Conservation (phyloP, 805 yeast species). For the Saturnispora gosingensis region DNA sequence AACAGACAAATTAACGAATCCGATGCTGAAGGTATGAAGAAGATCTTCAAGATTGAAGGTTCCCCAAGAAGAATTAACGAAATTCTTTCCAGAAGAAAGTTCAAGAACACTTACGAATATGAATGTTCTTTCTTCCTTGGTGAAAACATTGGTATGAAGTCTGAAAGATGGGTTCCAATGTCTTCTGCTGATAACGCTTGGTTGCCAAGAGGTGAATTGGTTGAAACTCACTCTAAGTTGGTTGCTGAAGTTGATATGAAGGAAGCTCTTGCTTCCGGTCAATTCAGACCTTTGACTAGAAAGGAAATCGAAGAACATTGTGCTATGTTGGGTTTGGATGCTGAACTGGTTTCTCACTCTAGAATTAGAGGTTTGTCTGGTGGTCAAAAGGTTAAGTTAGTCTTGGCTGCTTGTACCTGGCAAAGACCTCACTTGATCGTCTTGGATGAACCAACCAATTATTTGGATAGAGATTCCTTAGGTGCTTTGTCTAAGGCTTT, state of each 20-base stretch:
- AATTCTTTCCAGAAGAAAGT: conserved; percentile 95
- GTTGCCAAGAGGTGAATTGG: conserved; percentile 98
- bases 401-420: conserved; percentile 99
- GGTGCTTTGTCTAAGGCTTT: conserved; percentile 99
- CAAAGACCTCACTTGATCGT: conserved; percentile 99
- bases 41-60: conserved; percentile 98
- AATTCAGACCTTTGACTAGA: conserved; percentile 99
- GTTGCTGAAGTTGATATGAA: conserved; percentile 99
- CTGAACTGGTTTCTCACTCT: conserved; percentile 99
- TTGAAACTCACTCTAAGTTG: conserved; percentile 96
- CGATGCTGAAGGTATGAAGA: conserved; percentile 98
- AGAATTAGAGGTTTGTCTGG: conserved; percentile 99
- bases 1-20: conserved; percentile 95
- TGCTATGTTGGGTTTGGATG: conserved; percentile 95
- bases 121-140: conserved; percentile 97
- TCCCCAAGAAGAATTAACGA: conserved; percentile 95
- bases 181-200: conserved; percentile 99
- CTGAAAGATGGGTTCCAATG: conserved; percentile 99
- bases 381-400: conserved; percentile 99
- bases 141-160: conserved; percentile 98
- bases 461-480: conserved; percentile 97
- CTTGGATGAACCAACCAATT: conserved; percentile 99
- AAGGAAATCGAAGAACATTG: conserved; percentile 99
- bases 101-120: conserved; percentile 99
- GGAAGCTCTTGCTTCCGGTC: conserved; percentile 99